Evolutionary conservation across 768 basidiomycete species (phyloP), one percentile per base, ranked within the genome.

Genomic region (Panaeolus papilionaceus): DNA sequence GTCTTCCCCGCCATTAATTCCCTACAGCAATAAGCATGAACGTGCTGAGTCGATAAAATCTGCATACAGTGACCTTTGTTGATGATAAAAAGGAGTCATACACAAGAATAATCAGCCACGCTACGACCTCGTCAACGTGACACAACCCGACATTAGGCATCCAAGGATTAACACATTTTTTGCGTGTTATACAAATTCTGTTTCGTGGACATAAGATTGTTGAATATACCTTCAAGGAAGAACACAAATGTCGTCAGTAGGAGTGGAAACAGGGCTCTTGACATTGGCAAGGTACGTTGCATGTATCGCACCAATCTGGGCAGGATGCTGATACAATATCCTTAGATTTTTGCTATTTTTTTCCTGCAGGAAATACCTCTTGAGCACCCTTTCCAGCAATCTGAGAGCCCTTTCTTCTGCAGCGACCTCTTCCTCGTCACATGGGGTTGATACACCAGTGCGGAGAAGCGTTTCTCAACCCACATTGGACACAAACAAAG

Each of bases 321-420:
- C 37, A 44, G 18, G 42, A 14, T 66, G 62, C 26, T 44, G 26
- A 45, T 23, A 10, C 42, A 37, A 4, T 7, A 16, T 26, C 16
- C 14, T 26, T 64, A 92, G 90, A 71, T 68, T 80, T 39, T 76
- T 75, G 0, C 70, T 91, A 14, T 91, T 90, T 73, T 76, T 85
- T 44, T 83, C 83, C 14, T 91, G 89, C 69, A 84, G 89, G 63
- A 81, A 83, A 69, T 89, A 87, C 70, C 79, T 92, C 42, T 80
- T 89, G 4, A 81, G 81, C 28, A 84, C 81, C 58, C 80, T 92
- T 0, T 91, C 89, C 76, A 83, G 85, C 45, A 86, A 91, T 75
- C 78, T 92, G 7, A 85, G 82, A 62, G 77, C 77, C 62, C 75
- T 88, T 5, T 83, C 86, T 0, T 77, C 79, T 5, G 66, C 84